Percentiles rank a stretch among this genome's conserved stretches.
Evolutionary conservation across 2,329 filamentous ascomycete genomes (phyloP).

Genomic region (Pyricularia grisea): DNA sequence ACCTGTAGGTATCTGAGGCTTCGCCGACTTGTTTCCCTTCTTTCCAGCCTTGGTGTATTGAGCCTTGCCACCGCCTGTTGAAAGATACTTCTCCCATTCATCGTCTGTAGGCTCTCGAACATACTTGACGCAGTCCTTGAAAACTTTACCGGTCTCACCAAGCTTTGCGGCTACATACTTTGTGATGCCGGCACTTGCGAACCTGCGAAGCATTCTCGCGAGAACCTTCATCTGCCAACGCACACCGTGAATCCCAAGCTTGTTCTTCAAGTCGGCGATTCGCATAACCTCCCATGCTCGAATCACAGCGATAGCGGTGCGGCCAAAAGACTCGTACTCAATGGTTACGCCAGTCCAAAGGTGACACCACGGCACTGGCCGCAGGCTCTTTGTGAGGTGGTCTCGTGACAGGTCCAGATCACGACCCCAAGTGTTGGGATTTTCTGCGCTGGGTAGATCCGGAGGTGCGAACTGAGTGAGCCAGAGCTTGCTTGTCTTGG

Average conservation of each 20-base stretch:
- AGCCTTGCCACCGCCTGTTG: conserved; percentile 24
- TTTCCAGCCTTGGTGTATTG: conserved; percentile 3
- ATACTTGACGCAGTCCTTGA: conserved; percentile 54
- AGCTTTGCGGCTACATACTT: conserved; percentile 48
- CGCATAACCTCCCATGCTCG: conserved; percentile 51
- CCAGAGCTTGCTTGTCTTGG: conserved; percentile 55
- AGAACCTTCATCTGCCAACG: conserved; percentile 51
- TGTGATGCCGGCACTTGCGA: conserved; percentile 43
- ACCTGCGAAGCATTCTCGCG: conserved; percentile 47
- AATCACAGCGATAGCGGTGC: conserved; percentile 45
- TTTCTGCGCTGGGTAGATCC: conserved; percentile 24
- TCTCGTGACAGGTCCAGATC: conserved; percentile 22
- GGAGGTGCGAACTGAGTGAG: conserved; percentile 44
- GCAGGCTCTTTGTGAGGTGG: conserved; percentile 28
- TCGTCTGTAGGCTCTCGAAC: conserved; percentile 43
- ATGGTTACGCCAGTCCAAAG: conserved; percentile 50
- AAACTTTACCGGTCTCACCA: conserved; percentile 36
- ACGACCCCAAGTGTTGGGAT: conserved; percentile 5
- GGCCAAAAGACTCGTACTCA: conserved; percentile 47
- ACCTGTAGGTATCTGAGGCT: not conserved
- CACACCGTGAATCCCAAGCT: conserved; percentile 45
- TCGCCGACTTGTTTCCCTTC: conserved; percentile 4
- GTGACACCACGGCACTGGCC: conserved; percentile 45
- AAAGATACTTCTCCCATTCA: conserved; percentile 47
- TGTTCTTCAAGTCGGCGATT: conserved; percentile 46